These are phyloP conservation scores for Lagerstroemia speciosa DNA, from an alignment of 345 rosid species.

Conservation along the genomic window DNA sequence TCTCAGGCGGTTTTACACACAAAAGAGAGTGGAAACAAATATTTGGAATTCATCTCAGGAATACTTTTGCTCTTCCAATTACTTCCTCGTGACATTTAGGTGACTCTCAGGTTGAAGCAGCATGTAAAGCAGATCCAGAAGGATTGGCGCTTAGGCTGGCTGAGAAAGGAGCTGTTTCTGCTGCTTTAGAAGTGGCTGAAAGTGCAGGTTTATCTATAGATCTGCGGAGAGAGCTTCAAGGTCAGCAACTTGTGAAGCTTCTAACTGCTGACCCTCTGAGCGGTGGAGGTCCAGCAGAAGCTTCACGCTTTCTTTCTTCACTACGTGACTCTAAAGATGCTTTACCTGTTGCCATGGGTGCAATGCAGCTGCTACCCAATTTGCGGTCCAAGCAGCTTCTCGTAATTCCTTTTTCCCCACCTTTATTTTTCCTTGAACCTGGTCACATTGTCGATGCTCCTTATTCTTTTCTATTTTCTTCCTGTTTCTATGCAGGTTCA, in stretches of 20 bases:
- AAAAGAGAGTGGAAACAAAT: background rate
- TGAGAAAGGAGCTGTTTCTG: conserved; percentile 95
- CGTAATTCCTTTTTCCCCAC: conserved; percentile 28
- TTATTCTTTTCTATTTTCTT: conserved; percentile 11
- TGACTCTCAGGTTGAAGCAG: conserved; percentile 62
- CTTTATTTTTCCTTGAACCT: conserved; percentile 5
- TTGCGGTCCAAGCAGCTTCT: conserved; percentile 95
- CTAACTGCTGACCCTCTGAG: conserved; percentile 91
- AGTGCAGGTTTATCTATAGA: conserved; percentile 81
- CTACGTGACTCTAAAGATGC: conserved; percentile 89
- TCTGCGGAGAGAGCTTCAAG: conserved; percentile 88
- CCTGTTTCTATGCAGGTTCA: conserved; percentile 58
- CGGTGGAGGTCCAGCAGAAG: conserved; percentile 99
- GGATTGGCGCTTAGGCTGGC: conserved; percentile 96
- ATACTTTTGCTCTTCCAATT: background rate
- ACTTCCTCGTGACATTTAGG: background rate
- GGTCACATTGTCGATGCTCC: conserved; percentile 1
- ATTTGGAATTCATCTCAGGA: background rate
- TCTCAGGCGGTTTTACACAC: background rate
- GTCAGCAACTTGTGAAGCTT: conserved; percentile 95
- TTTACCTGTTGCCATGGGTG: conserved; percentile 93
- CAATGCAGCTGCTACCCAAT: conserved; percentile 92
- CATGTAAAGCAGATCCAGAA: conserved; percentile 86
- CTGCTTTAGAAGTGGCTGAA: conserved; percentile 96
- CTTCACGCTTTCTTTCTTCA: conserved; percentile 89